A percentile compares a stretch with the other conserved stretches of the same genome.
phyloP scores from a whole-genome alignment of 148 eudicot species.

The Agrostemma githago region DNA sequence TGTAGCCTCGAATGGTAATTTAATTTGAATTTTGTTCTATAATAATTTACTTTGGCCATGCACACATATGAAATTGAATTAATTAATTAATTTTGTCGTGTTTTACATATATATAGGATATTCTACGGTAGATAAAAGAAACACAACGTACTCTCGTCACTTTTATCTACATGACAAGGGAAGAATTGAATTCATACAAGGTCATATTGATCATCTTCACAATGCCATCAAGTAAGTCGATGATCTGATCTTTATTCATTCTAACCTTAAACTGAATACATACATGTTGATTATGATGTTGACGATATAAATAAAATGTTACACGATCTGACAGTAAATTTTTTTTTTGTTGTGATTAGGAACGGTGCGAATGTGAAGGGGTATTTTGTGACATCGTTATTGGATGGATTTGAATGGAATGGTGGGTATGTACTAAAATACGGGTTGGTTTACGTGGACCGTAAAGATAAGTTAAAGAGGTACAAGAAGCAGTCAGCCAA shows the following conservation, averaged over 20 bases:
- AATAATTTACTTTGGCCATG: neutral
- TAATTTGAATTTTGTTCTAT: no score
- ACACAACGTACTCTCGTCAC: neutral
- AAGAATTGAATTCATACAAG: constrained; percentile 7
- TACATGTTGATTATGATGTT: no score
- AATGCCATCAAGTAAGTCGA: constrained; percentile 7
- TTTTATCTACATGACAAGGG: neutral
- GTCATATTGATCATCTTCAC: constrained; percentile 9
- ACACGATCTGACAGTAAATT: no score
- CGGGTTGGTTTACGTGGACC: constrained; percentile 11
- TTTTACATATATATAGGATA: constrained; percentile 4
- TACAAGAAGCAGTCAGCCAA: neutral
- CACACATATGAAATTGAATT: no score
- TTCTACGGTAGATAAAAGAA: neutral
- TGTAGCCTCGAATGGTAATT: constrained; percentile 8
- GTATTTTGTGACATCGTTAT: neutral
- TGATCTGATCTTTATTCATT: no score
- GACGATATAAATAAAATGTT: no score
- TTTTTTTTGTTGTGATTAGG: neutral
- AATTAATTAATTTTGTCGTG: no score
- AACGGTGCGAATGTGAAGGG: constrained; percentile 13
- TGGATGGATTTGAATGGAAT: constrained; percentile 10
- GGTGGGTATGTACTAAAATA: neutral
- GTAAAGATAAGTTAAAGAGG: neutral
- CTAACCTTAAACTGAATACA: no score